Conservation (phyloP, 108 stramenopile genomes). For the Schizochytrium sp. region DNA sequence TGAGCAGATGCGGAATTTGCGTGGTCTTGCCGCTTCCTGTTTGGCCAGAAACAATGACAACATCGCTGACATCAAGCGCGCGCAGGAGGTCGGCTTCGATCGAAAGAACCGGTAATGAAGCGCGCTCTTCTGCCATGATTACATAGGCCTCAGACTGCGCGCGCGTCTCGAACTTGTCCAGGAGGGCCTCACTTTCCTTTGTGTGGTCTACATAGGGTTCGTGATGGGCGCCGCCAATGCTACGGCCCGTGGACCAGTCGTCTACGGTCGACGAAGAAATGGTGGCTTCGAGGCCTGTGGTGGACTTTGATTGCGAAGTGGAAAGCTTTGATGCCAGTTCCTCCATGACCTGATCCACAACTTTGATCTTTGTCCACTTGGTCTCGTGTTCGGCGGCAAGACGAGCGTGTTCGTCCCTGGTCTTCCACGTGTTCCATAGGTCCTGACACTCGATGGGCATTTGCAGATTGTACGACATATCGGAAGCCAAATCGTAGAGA, state of each 20-base stretch:
- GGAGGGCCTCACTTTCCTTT: neutral
- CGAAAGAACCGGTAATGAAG: neutral
- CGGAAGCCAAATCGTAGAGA: neutral
- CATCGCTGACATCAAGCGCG: conserved; percentile 24
- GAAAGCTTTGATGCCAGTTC: neutral
- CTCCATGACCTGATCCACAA: neutral
- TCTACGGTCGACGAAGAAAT: neutral
- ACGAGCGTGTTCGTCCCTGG: neutral
- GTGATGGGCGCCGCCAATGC: neutral
- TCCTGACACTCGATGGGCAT: neutral
- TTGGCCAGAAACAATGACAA: conserved; percentile 46
- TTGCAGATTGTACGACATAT: neutral
- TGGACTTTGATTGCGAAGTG: neutral
- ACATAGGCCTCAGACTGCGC: neutral
- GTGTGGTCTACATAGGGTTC: neutral
- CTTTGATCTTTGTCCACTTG: neutral
- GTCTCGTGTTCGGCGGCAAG: neutral
- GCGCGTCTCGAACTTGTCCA: neutral
- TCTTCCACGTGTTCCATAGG: neutral
- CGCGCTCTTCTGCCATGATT: neutral
- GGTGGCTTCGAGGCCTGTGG: neutral
- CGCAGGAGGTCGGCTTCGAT: conserved; percentile 14
- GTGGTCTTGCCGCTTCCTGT: conserved; percentile 64
- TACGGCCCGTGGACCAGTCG: neutral
- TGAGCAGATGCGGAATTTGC: conserved; percentile 73